These are phyloP conservation scores for Hypomontagnella submonticulosa DNA, from an alignment of 495 filamentous ascomycete species.

Conservation along the genomic window DNA sequence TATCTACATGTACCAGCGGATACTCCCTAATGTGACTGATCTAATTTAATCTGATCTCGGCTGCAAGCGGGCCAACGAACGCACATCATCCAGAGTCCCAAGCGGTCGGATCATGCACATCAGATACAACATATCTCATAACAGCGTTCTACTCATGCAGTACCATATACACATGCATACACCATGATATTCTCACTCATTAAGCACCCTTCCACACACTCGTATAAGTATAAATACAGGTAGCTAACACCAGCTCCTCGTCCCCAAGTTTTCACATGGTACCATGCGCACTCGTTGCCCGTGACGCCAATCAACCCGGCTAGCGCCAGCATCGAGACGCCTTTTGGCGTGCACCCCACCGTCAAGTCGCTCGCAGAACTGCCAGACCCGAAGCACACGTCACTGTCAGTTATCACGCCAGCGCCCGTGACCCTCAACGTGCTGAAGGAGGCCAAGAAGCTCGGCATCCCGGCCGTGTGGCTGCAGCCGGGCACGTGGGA, in stretches of 20 bases:
- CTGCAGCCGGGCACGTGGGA: slow-evolving; percentile 92
- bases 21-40: background rate
- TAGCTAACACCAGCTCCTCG: slow-evolving; percentile 36
- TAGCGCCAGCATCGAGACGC: slow-evolving; percentile 64
- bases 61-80: slow-evolving; percentile 28
- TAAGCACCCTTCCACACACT: background rate
- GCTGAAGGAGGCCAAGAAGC: slow-evolving; percentile 80
- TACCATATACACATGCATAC: background rate
- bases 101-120: slow-evolving; percentile 26
- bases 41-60: slow-evolving; percentile 13
- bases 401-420: slow-evolving; percentile 88
- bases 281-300: slow-evolving; percentile 77
- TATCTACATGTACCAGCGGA: background rate
- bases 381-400: slow-evolving; percentile 71
- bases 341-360: slow-evolving; percentile 66
- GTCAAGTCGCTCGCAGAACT: slow-evolving; percentile 72
- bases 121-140: slow-evolving; percentile 14
- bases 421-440: slow-evolving; percentile 75
- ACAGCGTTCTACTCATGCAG: background rate
- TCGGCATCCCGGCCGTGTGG: slow-evolving; percentile 86
- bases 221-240: background rate
- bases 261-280: slow-evolving; percentile 84
- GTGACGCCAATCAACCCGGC: slow-evolving; percentile 87
- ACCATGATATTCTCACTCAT: background rate
- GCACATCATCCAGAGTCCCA: slow-evolving; percentile 9